These are phyloP conservation scores for Cladophialophora immunda DNA, from an alignment of 2,329 filamentous ascomycete species.

Conservation along the genomic window DNA sequence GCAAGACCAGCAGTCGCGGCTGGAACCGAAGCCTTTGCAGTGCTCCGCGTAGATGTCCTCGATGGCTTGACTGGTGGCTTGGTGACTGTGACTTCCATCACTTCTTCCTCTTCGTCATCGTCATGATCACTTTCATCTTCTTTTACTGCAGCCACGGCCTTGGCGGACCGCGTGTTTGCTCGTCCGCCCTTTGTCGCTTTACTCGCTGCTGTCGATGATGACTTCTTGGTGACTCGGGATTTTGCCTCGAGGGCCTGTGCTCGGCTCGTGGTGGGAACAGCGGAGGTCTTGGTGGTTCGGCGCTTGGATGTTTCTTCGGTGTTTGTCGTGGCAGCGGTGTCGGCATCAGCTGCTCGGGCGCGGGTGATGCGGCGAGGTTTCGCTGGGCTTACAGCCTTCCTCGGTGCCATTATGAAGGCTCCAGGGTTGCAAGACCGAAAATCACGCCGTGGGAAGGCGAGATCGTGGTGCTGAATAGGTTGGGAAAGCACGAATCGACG, in stretches of 20 bases:
- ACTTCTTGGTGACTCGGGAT: slow-evolving; percentile 34
- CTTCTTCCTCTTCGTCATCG: slow-evolving; percentile 24
- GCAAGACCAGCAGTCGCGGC: slow-evolving; percentile 27
- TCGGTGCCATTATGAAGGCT: slow-evolving; percentile 33
- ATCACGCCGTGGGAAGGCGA: not conserved
- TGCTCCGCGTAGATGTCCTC: slow-evolving; percentile 16
- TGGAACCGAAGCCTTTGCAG: slow-evolving; percentile 12
- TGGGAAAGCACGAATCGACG: not conserved
- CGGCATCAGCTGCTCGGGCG: slow-evolving; percentile 42
- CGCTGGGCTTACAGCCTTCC: slow-evolving; percentile 42
- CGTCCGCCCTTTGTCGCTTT: slow-evolving; percentile 13
- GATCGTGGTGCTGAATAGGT: not conserved
- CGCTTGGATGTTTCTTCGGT: slow-evolving; percentile 30
- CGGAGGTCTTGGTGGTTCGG: slow-evolving; percentile 31
- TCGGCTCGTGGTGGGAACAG: slow-evolving; percentile 33
- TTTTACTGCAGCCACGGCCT: slow-evolving; percentile 3
- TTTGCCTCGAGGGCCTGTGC: slow-evolving; percentile 38
- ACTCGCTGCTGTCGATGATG: slow-evolving; percentile 18
- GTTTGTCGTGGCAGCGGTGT: slow-evolving; percentile 12
- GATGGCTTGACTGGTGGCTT: slow-evolving; percentile 20
- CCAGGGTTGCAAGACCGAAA: not conserved
- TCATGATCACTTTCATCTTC: slow-evolving; percentile 6
- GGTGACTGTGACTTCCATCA: slow-evolving; percentile 8
- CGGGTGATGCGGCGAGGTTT: slow-evolving; percentile 45
- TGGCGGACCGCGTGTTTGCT: slow-evolving; percentile 10